Base-by-base conservation (phyloP, 1,284 basidiomycete genomes). In the Jaminaea rosea region DNA sequence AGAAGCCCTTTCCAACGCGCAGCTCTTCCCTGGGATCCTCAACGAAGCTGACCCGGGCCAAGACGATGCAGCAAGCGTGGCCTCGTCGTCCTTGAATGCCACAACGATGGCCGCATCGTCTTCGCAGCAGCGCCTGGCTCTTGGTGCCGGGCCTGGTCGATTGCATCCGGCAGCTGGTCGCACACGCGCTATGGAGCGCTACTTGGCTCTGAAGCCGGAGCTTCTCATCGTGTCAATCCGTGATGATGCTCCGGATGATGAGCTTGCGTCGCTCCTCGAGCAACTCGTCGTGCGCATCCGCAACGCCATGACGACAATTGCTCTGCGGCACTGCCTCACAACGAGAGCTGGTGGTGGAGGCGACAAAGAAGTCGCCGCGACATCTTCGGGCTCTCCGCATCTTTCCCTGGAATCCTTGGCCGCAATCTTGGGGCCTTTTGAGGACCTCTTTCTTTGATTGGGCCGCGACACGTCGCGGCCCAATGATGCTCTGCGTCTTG, bases 1-100 rank as follows among this genome's bases (percentile, higher is more conserved):
- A 44, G 91, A 97, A 76, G 83, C 85, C 1, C 79, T 93, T 11
- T 82, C 86, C 7, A 81, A 84, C 5, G 78, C 78, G 0, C 80
- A 82, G 4, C 78, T 86, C 21, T 69, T 77, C 78, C 80, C 65
- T 0, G 60, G 55, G 13, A 44, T 64, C 15, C 7, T 42, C 39
- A 23, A 21, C 39, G 39, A 42, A 11, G 34, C 34, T n/a, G 34
- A 21, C 9, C 34, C 34, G n/a, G n/a, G n/a, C 46, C 37, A 52
- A 59, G 15, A 29, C 44, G 45, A 46, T 41, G 19, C 50, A 49
- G 32, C 44, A 55, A 42, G 39, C 39, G 24, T 42, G 19, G 19
- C 19, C 24, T 42, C 39, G 17, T 13, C 15, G 3, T 42, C 39
- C 19, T n/a, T n/a, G n/a, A n/a, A n/a, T n/a, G n/a, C n/a, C n/a